Evolutionary conservation across 2,329 filamentous ascomycete genomes (phyloP).

Genomic region (Biscogniauxia sp.): DNA sequence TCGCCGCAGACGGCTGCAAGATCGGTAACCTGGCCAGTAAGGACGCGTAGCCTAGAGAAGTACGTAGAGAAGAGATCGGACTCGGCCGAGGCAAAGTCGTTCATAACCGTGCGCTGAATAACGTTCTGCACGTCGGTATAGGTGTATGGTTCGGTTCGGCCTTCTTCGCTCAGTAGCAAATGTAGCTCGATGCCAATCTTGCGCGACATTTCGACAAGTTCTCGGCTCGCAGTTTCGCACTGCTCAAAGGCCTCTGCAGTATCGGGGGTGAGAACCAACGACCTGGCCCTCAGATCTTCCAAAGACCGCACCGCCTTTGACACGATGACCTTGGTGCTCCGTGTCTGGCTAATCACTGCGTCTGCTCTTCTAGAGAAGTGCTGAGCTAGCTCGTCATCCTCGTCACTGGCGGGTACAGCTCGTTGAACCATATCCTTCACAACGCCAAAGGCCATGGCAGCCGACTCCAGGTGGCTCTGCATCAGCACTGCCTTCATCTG

Average conservation of each 20-base stretch:
- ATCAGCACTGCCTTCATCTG: constrained; percentile 74
- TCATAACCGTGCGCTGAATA: constrained; percentile 56
- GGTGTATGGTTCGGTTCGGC: constrained; percentile 64
- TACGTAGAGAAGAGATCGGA: constrained; percentile 70
- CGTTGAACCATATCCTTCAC: constrained; percentile 65
- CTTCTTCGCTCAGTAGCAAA: constrained; percentile 67
- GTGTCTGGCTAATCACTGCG: constrained; percentile 67
- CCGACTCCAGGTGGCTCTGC: constrained; percentile 79
- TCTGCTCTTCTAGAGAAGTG: constrained; percentile 72
- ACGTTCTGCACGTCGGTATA: constrained; percentile 63
- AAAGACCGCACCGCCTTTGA: constrained; percentile 75
- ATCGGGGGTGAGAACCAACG: constrained; percentile 68
- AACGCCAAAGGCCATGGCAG: constrained; percentile 44
- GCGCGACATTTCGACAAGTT: constrained; percentile 65
- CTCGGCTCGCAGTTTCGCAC: constrained; percentile 62
- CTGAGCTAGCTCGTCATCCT: constrained; percentile 66
- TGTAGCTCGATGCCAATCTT: constrained; percentile 67
- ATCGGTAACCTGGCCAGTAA: constrained; percentile 65
- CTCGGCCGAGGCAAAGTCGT: constrained; percentile 55
- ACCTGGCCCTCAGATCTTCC: constrained; percentile 73
- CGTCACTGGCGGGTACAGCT: constrained; percentile 53
- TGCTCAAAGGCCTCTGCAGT: constrained; percentile 68
- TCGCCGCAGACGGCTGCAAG: constrained; percentile 69
- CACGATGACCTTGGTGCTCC: constrained; percentile 80
- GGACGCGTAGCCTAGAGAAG: constrained; percentile 61